Base-by-base conservation (phyloP, 2,329 filamentous ascomycete genomes). In the Exophiala alcalophila region DNA sequence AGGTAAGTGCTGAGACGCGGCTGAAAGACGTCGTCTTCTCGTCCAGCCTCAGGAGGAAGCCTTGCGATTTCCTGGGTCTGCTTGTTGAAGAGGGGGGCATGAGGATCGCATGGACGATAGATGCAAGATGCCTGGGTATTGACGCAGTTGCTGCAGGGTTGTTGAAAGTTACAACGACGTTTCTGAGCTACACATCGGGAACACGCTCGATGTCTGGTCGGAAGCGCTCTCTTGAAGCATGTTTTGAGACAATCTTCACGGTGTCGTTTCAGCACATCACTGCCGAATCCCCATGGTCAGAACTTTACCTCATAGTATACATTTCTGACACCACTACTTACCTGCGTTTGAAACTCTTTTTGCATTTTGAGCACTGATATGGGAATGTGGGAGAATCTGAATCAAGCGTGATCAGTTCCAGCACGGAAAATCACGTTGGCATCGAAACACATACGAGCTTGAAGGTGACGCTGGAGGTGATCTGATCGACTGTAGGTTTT, bases 251-350 rank as follows among this genome's bases (percentile, higher is more conserved):
- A 34, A 28, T 16, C 16, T 34, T 19, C 20, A 8, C 7, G 24
- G 30, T 41, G 38, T n/a, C 29, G 38, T 19, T 41, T 41, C 12
- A 41, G 29, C 4, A 41, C 38, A 18, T 41, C 38, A 16, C 35
- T 39, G 19, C 18, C 11, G 11, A 5, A 12, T 14, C 11, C 5
- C 19, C 11, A 23, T 6, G 9, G 6, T 30, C 15, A 24, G 7
- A 18, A 7, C 24, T n/a, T n/a, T n/a, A n/a, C n/a, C n/a, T n/a
- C n/a, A n/a, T n/a, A n/a, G n/a, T n/a, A n/a, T n/a, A n/a, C n/a
- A n/a, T n/a, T n/a, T n/a, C n/a, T n/a, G n/a, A n/a, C n/a, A n/a
- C n/a, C n/a, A n/a, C 12, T 23, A 3, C 25, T 30, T 19, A 39
- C 20, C 30, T 41, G 2, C 29, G 38, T 9, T 41, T 33, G 21